A percentile compares a stretch with the other conserved stretches of the same genome.
Conservation (phyloP, 148 eudicot genomes). For the Arctostaphylos glauca region DNA sequence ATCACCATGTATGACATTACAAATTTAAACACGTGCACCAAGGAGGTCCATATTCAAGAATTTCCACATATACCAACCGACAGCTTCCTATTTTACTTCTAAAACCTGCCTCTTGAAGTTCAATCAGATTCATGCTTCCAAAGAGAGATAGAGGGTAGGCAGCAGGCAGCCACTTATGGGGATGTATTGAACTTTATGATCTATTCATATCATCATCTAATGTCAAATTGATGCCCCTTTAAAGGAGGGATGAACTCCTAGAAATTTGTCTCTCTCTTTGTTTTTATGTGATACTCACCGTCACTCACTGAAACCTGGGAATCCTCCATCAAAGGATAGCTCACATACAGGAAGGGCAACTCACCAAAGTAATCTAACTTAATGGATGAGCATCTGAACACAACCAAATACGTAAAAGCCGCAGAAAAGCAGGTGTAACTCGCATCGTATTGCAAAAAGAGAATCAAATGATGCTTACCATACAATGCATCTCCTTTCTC, state of each 20-base stretch:
- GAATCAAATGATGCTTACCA: slow-evolving; percentile 41
- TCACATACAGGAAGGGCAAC: no score
- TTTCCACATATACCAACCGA: neutral
- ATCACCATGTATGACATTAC: neutral
- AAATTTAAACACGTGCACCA: neutral
- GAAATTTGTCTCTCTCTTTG: neutral
- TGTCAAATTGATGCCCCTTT: neutral
- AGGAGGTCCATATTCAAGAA: neutral
- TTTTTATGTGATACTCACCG: neutral
- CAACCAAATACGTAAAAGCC: neutral
- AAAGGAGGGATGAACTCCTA: neutral
- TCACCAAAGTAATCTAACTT: neutral
- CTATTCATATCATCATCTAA: neutral
- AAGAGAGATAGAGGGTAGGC: neutral
- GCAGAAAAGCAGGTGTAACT: neutral
- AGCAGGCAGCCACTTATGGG: neutral
- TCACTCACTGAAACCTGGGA: no score
- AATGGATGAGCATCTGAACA: neutral
- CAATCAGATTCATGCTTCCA: neutral
- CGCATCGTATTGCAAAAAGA: neutral
- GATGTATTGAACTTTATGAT: neutral
- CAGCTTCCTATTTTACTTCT: neutral
- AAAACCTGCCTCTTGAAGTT: neutral
- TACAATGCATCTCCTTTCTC: slow-evolving; percentile 95
- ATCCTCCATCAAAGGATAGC: no score